Evolutionary conservation across 2,329 filamentous ascomycete genomes (phyloP).

Genomic region (Paramyrothecium sp.): DNA sequence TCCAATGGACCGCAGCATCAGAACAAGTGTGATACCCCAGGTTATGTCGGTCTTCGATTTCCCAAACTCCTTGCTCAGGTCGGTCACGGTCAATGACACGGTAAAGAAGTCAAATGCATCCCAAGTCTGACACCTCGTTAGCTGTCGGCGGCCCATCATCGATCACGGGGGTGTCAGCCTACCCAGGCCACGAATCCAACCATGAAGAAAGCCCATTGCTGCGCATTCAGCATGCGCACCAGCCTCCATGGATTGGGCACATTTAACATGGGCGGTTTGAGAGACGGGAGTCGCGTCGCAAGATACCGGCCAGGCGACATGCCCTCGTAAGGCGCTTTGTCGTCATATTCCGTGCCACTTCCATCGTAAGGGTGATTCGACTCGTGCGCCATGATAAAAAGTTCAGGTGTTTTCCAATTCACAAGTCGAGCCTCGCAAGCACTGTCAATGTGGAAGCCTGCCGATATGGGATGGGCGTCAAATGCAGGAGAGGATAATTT

Average conservation of each 20-base stretch:
- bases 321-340: slow-evolving; percentile 43
- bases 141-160: not conserved
- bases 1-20: slow-evolving; percentile 60
- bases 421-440: no score
- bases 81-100: slow-evolving; percentile 56
- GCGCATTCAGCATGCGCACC: slow-evolving; percentile 44
- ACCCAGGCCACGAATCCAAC: slow-evolving; percentile 59
- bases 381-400: slow-evolving; percentile 7
- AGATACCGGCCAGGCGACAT: slow-evolving; percentile 48
- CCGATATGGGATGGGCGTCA: no score
- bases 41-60: slow-evolving; percentile 57
- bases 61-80: slow-evolving; percentile 51
- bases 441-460: no score
- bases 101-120: slow-evolving; percentile 68
- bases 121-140: slow-evolving; percentile 44
- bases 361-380: not conserved
- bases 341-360: slow-evolving; percentile 20
- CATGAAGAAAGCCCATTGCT: slow-evolving; percentile 55
- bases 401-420: no score
- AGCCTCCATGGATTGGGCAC: slow-evolving; percentile 52
- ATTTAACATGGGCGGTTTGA: slow-evolving; percentile 56
- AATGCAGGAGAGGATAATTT: no score
- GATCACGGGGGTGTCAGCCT: slow-evolving; percentile 15
- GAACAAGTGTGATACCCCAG: slow-evolving; percentile 62
- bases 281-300: slow-evolving; percentile 49